These are phyloP conservation scores for Fusarium acutatum DNA, from an alignment of 2,329 filamentous ascomycete species.

Conservation along the genomic window DNA sequence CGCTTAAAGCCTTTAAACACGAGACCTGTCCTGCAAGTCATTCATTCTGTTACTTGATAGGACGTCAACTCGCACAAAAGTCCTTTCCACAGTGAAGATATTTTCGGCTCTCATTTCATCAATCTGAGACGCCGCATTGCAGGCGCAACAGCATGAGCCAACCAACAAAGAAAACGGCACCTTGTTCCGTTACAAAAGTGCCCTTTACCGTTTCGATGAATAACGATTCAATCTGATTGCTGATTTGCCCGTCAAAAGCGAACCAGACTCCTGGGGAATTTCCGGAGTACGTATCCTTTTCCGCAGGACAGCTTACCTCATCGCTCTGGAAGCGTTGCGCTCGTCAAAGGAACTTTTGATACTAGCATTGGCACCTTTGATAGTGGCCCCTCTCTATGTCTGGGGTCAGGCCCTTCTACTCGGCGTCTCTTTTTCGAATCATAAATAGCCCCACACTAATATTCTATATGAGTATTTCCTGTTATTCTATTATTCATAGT, in stretches of 20 bases:
- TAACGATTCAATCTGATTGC: background rate
- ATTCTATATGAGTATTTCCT: background rate
- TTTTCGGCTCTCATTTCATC: background rate
- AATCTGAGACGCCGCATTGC: constrained; percentile 15
- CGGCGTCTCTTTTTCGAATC: constrained; percentile 16
- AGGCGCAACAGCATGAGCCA: background rate
- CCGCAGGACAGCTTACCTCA: constrained; percentile 16
- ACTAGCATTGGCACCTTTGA: constrained; percentile 42
- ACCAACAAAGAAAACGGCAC: constrained; percentile 7
- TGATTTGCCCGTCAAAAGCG: constrained; percentile 21
- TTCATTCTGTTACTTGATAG: constrained; percentile 5
- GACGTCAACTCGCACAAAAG: constrained; percentile 11
- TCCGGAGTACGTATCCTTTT: constrained; percentile 9
- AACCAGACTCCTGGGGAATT: constrained; percentile 26
- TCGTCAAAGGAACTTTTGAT: constrained; percentile 41
- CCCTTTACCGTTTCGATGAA: constrained; percentile 2
- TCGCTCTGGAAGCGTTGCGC: background rate
- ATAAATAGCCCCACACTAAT: constrained; percentile 12
- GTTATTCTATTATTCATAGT: constrained; percentile 16
- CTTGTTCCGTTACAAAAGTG: constrained; percentile 19
- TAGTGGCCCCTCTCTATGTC: constrained; percentile 32
- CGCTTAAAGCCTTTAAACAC: background rate
- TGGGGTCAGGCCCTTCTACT: constrained; percentile 16
- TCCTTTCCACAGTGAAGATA: background rate
- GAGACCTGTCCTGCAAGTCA: constrained; percentile 28